phyloP scores from a whole-genome alignment of 1,284 basidiomycete species.

The Cutaneotrichosporon curvatum region DNA sequence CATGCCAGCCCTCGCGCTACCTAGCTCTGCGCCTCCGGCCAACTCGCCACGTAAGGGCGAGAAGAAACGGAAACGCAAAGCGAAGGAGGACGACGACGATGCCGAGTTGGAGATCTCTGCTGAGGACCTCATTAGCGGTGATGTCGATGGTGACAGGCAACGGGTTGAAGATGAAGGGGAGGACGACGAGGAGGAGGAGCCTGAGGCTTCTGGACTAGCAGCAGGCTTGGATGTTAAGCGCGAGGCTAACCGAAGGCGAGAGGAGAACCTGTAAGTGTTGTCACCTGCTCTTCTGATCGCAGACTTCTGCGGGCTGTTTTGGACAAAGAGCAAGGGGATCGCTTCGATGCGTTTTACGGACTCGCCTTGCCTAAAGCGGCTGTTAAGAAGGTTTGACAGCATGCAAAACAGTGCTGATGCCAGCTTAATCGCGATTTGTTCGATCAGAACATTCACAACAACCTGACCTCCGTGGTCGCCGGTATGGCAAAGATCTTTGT shows the following conservation, averaged over 20 bases:
- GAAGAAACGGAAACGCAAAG: constrained; percentile 16
- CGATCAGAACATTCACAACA: constrained; percentile 33
- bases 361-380: constrained; percentile 30
- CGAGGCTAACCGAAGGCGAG: constrained; percentile 11
- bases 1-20: constrained; percentile 16
- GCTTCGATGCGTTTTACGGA: constrained; percentile 36
- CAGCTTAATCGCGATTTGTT: constrained; percentile 37
- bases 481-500: constrained; percentile 43
- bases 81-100: constrained; percentile 13
- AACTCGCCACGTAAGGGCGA: constrained; percentile 8
- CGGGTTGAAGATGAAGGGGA: constrained; percentile 12
- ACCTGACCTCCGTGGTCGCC: constrained; percentile 28
- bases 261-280: constrained; percentile 11
- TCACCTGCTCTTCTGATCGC: constrained; percentile 1
- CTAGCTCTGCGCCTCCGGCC: background rate
- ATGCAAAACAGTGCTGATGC: background rate
- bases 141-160: constrained; percentile 2
- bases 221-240: constrained; percentile 11
- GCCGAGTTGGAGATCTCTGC: constrained; percentile 19
- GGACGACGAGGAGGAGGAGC: constrained; percentile 24
- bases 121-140: constrained; percentile 19
- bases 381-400: constrained; percentile 28
- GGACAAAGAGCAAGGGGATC: constrained; percentile 34
- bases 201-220: constrained; percentile 2
- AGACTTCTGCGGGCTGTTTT: constrained; percentile 33